These are phyloP conservation scores for Verbena officinalis DNA, from an alignment of 257 asterid genomes.

Conservation along the genomic window DNA sequence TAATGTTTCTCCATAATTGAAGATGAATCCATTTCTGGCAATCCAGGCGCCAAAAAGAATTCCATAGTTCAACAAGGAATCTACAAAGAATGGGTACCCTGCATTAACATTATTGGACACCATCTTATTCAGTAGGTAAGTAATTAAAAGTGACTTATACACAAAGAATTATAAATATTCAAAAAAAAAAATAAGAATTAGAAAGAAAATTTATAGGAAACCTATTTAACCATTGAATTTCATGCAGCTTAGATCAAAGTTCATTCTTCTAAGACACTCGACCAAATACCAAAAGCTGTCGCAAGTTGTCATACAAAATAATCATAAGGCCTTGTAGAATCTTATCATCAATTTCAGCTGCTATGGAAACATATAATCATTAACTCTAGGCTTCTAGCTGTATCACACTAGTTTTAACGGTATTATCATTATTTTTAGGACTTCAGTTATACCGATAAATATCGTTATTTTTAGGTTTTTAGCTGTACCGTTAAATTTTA, in stretches of 20 bases:
- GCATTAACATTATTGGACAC: not conserved
- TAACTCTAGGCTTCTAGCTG: not conserved
- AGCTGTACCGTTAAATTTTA: no score
- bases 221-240: not conserved
- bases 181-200: no score
- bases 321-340: not conserved
- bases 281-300: not conserved
- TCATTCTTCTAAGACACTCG: constrained; percentile 15
- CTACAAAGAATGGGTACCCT: not conserved
- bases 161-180: no score
- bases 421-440: not conserved
- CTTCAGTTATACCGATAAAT: no score
- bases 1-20: constrained; percentile 10
- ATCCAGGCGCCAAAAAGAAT: not conserved
- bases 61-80: constrained; percentile 5
- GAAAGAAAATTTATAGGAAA: not conserved
- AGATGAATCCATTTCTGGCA: constrained; percentile 4
- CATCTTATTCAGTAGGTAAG: no score
- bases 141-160: not conserved
- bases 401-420: not conserved
- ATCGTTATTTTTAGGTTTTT: not conserved
- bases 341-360: not conserved
- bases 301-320: not conserved
- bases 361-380: not conserved
- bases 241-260: not conserved